A percentile compares a stretch with the other conserved stretches of the same genome.
phyloP scores from a whole-genome alignment of 2,329 filamentous ascomycete species.

The Ophiocordyceps camponoti-saundersi region DNA sequence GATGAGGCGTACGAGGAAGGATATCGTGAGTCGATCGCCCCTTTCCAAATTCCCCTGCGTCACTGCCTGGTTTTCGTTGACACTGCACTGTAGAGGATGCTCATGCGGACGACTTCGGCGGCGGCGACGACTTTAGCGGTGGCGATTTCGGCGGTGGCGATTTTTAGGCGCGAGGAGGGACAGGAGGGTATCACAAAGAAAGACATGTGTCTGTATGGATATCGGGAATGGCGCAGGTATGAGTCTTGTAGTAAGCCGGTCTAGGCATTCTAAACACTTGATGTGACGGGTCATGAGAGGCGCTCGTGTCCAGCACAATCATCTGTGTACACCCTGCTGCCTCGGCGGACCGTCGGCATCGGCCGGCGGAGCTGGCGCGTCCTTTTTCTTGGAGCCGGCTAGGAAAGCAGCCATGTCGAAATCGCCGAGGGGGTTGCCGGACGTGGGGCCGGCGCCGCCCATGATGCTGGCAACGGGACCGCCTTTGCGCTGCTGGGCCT shows the following conservation, averaged over 20 bases:
- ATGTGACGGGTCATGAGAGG: too few relatives aligned
- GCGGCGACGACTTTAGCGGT: slow-evolving; percentile 12
- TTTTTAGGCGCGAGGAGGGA: slow-evolving; percentile 1
- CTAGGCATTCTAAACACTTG: too few relatives aligned
- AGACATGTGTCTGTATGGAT: background rate
- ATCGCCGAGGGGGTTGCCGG: slow-evolving; percentile 28
- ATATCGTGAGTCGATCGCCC: slow-evolving; percentile 14
- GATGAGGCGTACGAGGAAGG: slow-evolving; percentile 37
- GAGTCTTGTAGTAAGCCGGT: too few relatives aligned
- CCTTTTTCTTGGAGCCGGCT: slow-evolving; percentile 33
- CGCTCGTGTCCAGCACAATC: background rate
- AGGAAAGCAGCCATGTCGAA: slow-evolving; percentile 50
- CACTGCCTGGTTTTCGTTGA: slow-evolving; percentile 4
- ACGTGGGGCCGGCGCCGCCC: slow-evolving; percentile 10
- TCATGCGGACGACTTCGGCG: slow-evolving; percentile 12
- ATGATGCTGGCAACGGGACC: slow-evolving; percentile 41
- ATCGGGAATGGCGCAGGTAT: too few relatives aligned
- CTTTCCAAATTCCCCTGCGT: background rate
- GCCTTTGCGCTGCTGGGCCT: slow-evolving; percentile 68
- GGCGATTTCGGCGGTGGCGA: slow-evolving; percentile 7
- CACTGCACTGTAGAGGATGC: slow-evolving; percentile 10
- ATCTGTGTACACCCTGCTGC: slow-evolving; percentile 24
- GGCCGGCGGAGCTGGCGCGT: slow-evolving; percentile 5
- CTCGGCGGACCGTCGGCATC: slow-evolving; percentile 13
- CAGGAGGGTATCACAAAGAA: too few relatives aligned